Conservation (phyloP, 164 flowering plant species). For the Chimonanthus salicifolius region DNA sequence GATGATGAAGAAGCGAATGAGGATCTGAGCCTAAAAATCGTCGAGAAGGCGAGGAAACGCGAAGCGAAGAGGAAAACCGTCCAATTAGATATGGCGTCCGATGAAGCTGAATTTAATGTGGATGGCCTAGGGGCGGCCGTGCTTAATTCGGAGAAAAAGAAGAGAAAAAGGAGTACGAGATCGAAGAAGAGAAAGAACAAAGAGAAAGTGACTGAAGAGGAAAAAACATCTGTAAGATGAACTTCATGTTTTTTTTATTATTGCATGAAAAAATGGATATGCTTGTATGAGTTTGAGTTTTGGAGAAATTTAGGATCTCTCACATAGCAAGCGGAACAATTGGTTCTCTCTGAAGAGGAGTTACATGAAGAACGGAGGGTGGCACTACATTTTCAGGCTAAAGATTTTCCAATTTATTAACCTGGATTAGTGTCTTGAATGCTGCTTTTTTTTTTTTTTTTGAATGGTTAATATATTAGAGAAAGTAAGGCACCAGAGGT, state of each 20-base stretch:
- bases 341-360: no score
- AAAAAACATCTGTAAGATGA: background rate
- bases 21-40: slow-evolving; percentile 56
- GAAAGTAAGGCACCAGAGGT: no score
- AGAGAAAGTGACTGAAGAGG: background rate
- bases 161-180: background rate
- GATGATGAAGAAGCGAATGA: slow-evolving; percentile 61
- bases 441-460: no score
- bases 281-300: no score
- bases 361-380: no score
- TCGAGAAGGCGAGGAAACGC: slow-evolving; percentile 42
- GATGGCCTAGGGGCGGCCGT: background rate
- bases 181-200: background rate
- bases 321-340: no score
- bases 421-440: no score
- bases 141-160: background rate
- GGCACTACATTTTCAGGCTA: no score
- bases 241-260: background rate
- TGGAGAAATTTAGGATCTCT: no score
- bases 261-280: no score
- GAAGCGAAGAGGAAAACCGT: slow-evolving; percentile 15
- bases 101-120: background rate
- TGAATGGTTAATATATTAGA: no score
- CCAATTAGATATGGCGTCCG: background rate
- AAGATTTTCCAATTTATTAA: no score